phyloP scores from a whole-genome alignment of 2,329 filamentous ascomycete species.

The Alternaria longipes region DNA sequence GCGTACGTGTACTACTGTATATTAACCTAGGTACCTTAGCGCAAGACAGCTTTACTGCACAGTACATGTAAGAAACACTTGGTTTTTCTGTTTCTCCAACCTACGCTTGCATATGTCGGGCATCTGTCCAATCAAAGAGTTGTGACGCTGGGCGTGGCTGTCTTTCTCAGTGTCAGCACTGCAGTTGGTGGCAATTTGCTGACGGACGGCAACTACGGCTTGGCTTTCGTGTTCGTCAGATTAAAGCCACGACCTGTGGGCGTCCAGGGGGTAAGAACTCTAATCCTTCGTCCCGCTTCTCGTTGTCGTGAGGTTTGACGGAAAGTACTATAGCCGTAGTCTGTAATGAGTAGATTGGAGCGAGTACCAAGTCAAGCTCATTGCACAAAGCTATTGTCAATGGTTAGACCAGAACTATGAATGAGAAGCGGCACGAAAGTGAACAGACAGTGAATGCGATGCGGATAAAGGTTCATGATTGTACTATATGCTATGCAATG shows the following conservation, averaged over 20 bases:
- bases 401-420: neutral
- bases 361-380: neutral
- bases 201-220: slow-evolving; percentile 1
- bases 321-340: neutral
- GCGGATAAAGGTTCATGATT: slow-evolving; percentile 10
- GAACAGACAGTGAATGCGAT: neutral
- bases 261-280: slow-evolving; percentile 3
- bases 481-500: slow-evolving; percentile 13
- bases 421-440: neutral
- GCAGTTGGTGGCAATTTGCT: neutral
- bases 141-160: neutral
- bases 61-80: neutral
- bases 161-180: neutral
- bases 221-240: slow-evolving; percentile 1
- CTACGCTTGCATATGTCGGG: neutral
- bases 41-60: neutral
- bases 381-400: neutral
- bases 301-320: neutral
- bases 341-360: neutral
- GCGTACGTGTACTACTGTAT: neutral
- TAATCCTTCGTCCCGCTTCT: neutral
- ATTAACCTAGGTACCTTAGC: neutral
- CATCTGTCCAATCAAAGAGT: neutral
- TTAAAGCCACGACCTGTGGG: neutral
- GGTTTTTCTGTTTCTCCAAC: neutral